phyloP scores from a whole-genome alignment of 257 asterid species.

The Cynanchum wilfordii region DNA sequence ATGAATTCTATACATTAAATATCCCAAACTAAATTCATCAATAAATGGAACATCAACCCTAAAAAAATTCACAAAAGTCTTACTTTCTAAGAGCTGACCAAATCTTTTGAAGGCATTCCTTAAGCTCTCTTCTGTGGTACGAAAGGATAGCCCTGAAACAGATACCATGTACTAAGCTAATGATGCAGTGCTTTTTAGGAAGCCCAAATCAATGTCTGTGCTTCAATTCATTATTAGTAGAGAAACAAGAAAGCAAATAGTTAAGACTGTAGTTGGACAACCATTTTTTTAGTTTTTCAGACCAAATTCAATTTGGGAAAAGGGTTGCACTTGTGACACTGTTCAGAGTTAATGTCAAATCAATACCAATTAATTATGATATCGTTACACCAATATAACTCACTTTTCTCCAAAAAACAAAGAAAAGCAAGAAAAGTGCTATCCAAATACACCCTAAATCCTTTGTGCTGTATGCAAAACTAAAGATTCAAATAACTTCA shows the following conservation, averaged over 20 bases:
- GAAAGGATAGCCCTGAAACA: slow-evolving; percentile 67
- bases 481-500: not conserved
- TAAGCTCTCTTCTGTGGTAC: slow-evolving; percentile 73
- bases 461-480: not conserved
- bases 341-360: no score
- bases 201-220: not conserved
- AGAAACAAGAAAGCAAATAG: not conserved
- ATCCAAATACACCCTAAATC: no score
- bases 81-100: slow-evolving; percentile 80
- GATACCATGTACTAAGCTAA: not conserved
- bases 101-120: slow-evolving; percentile 51
- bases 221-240: not conserved
- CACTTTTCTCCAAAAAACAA: no score
- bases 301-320: no score
- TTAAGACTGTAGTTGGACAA: not conserved
- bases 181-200: not conserved
- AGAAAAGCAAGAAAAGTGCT: no score
- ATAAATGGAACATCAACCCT: not conserved
- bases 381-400: no score
- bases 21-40: no score
- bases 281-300: no score
- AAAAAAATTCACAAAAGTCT: not conserved
- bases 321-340: no score
- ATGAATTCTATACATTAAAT: not conserved
- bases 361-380: no score